Evolutionary conservation across 352 stramenopile genomes (phyloP).

Genomic region (Phytophthora multivora): DNA sequence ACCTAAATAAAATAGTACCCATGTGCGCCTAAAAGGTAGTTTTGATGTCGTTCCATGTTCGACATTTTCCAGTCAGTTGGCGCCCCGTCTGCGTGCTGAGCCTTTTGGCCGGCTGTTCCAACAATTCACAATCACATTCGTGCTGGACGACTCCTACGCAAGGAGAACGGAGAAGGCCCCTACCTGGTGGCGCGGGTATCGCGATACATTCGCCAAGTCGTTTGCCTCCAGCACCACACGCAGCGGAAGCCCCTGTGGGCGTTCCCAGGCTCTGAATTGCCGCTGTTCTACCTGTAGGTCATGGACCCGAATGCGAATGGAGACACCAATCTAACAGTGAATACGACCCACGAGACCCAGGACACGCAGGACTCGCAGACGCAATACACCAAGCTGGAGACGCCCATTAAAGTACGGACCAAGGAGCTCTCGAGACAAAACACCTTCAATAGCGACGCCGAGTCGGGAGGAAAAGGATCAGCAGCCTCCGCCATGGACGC

Average conservation of each 20-base stretch:
- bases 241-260: slow-evolving; percentile 1
- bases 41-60: background rate
- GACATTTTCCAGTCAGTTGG: slow-evolving; percentile 6
- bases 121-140: background rate
- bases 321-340: background rate
- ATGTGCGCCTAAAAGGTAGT: background rate
- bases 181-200: background rate
- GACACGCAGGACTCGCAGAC: slow-evolving; percentile 6
- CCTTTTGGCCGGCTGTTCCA: slow-evolving; percentile 10
- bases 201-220: slow-evolving; percentile 5
- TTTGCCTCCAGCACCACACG: background rate
- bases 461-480: slow-evolving; percentile 16
- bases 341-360: slow-evolving; percentile 1
- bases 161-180: background rate
- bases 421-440: slow-evolving; percentile 31
- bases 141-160: background rate
- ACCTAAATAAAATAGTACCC: too few species aligned
- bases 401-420: slow-evolving; percentile 35
- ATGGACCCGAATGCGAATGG: slow-evolving; percentile 11
- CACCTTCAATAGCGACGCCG: slow-evolving; percentile 48
- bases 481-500: slow-evolving; percentile 6
- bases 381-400: slow-evolving; percentile 45
- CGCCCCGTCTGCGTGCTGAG: slow-evolving; percentile 12
- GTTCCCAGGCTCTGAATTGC: background rate
- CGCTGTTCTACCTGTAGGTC: background rate